Conservation (phyloP, 1,139 yeast species). For the Citeromyces hawaiiensis region DNA sequence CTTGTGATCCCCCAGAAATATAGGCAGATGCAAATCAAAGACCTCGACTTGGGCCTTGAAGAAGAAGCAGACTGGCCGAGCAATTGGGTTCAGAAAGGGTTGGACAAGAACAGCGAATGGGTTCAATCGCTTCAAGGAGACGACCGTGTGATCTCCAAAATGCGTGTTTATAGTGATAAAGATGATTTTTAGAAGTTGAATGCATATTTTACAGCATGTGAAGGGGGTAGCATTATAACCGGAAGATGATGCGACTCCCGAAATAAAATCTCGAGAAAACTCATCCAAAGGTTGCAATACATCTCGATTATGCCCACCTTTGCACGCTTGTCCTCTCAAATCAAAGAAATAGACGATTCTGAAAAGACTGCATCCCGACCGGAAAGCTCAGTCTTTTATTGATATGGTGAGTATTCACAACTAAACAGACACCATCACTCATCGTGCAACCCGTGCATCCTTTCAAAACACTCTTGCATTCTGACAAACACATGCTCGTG, state of each 20-base stretch:
- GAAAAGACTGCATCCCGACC: too few relatives aligned
- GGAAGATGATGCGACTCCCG: too few relatives aligned
- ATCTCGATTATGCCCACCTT: too few relatives aligned
- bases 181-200: not conserved
- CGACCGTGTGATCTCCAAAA: slow-evolving; percentile 41
- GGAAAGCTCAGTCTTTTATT: too few relatives aligned
- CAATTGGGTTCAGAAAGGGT: slow-evolving; percentile 68
- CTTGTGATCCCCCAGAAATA: slow-evolving; percentile 36
- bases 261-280: too few relatives aligned
- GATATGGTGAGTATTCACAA: too few relatives aligned
- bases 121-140: slow-evolving; percentile 63
- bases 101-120: slow-evolving; percentile 76
- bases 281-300: too few relatives aligned
- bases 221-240: too few relatives aligned
- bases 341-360: too few relatives aligned
- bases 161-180: slow-evolving; percentile 31
- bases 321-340: too few relatives aligned
- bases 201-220: not conserved
- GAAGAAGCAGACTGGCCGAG: slow-evolving; percentile 92
- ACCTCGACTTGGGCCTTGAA: slow-evolving; percentile 37
- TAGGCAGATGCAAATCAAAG: slow-evolving; percentile 43
- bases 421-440: not conserved
- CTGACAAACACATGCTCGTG: slow-evolving; percentile 1
- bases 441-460: not conserved
- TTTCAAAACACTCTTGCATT: slow-evolving; percentile 1